Percentiles rank a stretch among this genome's conserved stretches.
Conservation (phyloP, 2,329 filamentous ascomycete genomes). For the Sordariomycetes sp. region DNA sequence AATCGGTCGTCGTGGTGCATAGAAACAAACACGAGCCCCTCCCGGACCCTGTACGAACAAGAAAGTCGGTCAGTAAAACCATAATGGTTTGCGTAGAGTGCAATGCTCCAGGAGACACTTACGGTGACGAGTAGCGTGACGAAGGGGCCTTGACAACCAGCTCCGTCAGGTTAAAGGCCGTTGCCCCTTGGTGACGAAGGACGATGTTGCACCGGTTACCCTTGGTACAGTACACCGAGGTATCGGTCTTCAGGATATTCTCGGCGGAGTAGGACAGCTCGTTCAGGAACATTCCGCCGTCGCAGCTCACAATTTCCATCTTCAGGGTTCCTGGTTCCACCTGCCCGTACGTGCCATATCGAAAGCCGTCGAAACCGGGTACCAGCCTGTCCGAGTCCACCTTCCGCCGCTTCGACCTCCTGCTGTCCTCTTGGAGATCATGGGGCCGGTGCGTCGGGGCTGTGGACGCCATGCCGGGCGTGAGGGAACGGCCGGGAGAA, state of each 20-base stretch:
- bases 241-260: slow-evolving; percentile 77
- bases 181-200: slow-evolving; percentile 67
- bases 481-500: not conserved
- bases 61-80: not conserved
- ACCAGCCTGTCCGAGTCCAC: slow-evolving; percentile 51
- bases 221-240: slow-evolving; percentile 82
- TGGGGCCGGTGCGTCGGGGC: slow-evolving; percentile 21
- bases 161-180: slow-evolving; percentile 74
- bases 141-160: slow-evolving; percentile 80
- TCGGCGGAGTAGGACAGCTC: slow-evolving; percentile 57
- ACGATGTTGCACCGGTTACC: slow-evolving; percentile 82
- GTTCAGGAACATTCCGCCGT: slow-evolving; percentile 63
- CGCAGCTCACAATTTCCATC: slow-evolving; percentile 85
- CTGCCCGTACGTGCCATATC: slow-evolving; percentile 80
- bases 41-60: slow-evolving; percentile 53
- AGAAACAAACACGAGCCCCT: slow-evolving; percentile 84
- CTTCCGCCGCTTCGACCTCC: slow-evolving; percentile 58
- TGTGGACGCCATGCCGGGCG: slow-evolving; percentile 8
- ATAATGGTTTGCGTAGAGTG: not conserved
- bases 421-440: slow-evolving; percentile 33
- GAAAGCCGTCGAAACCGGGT: slow-evolving; percentile 46
- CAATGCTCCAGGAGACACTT: slow-evolving; percentile 28
- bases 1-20: slow-evolving; percentile 75
- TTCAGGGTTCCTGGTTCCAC: slow-evolving; percentile 70
- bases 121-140: slow-evolving; percentile 77